A percentile compares a stretch with the other conserved stretches of the same genome.
These are phyloP conservation scores for Nannizziopsis arthrosporioides DNA, from an alignment of 2,329 filamentous ascomycete genomes.

Conservation along the genomic window DNA sequence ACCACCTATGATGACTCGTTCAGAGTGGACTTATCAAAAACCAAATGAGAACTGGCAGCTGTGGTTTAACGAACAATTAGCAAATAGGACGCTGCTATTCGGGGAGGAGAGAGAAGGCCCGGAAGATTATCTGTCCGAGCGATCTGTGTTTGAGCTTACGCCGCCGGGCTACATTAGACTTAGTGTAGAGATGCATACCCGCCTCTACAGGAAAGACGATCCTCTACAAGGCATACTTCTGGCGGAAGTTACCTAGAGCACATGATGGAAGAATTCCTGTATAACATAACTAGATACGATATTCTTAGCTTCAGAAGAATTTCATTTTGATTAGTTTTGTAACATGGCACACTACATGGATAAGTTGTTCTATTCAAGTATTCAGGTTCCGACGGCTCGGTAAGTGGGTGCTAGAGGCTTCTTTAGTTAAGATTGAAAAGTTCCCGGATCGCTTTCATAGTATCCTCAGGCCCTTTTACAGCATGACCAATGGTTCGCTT, in stretches of 20 bases:
- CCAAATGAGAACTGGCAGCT: background rate
- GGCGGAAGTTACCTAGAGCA: no score
- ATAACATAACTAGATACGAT: no score
- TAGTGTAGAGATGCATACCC: background rate
- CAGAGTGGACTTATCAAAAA: background rate
- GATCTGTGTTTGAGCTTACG: background rate
- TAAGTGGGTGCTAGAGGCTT: no score
- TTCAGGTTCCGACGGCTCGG: no score
- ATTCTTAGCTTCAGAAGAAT: no score
- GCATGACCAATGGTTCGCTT: constrained; percentile 71
- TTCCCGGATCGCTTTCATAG: constrained; percentile 66
- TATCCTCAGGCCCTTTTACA: constrained; percentile 72
- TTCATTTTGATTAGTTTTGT: no score
- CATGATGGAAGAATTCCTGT: no score
- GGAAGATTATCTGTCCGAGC: background rate
- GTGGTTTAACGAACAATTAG: background rate
- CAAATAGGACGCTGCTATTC: background rate
- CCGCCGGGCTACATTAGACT: background rate
- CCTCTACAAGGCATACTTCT: no score
- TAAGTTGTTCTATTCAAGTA: no score
- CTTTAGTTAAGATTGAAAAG: constrained; percentile 47
- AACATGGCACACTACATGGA: no score
- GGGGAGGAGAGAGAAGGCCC: background rate
- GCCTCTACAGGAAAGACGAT: background rate
- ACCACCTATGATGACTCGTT: background rate